A percentile compares a stretch with the other conserved stretches of the same genome.
Evolutionary conservation across 2,329 filamentous ascomycete genomes (phyloP).

Genomic region (Colletotrichum zoysiae): DNA sequence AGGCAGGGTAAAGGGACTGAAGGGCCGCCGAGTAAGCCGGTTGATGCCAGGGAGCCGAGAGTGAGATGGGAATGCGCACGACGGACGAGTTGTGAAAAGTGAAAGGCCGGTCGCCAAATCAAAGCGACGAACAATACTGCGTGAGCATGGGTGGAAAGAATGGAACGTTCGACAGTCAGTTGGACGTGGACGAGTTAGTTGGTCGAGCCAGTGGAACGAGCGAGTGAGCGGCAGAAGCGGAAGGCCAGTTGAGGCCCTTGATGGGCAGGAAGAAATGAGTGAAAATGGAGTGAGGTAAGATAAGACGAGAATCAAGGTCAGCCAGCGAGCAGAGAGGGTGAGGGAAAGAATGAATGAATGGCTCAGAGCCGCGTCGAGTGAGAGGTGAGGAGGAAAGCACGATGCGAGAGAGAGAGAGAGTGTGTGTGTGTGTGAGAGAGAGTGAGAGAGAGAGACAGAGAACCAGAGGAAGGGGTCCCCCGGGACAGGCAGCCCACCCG

Average conservation of each 20-base stretch:
- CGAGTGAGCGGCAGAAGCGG: conserved; percentile 11
- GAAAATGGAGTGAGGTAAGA: neutral
- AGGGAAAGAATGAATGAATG: conserved; percentile 1
- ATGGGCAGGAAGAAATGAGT: conserved; percentile 22
- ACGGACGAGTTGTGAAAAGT: neutral
- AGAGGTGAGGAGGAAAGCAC: conserved; percentile 14
- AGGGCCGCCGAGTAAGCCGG: neutral
- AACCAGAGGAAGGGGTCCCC: conserved; percentile 32
- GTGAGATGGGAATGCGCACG: neutral
- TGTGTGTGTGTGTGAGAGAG: conserved; percentile 13
- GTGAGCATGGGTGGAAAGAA: conserved; percentile 4
- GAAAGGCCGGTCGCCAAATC: neutral
- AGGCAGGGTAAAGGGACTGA: neutral
- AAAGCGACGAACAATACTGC: neutral
- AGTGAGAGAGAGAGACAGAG: neutral
- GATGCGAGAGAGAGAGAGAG: conserved; percentile 13
- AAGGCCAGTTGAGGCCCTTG: neutral
- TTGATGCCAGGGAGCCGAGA: neutral
- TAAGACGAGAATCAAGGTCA: neutral
- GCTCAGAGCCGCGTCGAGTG: neutral
- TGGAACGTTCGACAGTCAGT: neutral
- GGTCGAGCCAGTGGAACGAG: too few relatives aligned
- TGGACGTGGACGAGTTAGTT: neutral
- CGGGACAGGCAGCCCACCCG: conserved; percentile 23
- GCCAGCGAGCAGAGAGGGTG: neutral